Conservation (phyloP, 345 rosid species). For the Carallia brachiata region DNA sequence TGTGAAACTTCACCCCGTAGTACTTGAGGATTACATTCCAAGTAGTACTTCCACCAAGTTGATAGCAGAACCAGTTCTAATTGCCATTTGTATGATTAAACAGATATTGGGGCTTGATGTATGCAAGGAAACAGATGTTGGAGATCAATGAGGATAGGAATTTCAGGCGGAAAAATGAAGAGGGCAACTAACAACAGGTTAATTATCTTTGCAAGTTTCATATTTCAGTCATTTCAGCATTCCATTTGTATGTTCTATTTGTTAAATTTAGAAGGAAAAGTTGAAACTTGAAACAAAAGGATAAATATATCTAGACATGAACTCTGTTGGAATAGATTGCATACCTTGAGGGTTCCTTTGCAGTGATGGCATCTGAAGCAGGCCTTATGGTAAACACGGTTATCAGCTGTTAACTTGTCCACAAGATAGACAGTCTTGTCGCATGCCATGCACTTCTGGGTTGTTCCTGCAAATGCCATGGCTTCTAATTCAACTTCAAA, state of each 20-base stretch:
- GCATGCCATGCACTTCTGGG: constrained; percentile 98
- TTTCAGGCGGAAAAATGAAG: constrained; percentile 87
- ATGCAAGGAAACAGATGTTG: constrained; percentile 76
- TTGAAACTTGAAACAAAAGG: not conserved
- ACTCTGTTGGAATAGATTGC: not conserved
- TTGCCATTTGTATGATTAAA: constrained; percentile 4
- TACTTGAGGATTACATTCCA: too few relatives aligned
- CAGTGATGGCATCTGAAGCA: constrained; percentile 99
- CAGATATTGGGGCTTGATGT: constrained; percentile 85
- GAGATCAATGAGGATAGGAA: constrained; percentile 76
- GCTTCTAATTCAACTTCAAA: constrained; percentile 5
- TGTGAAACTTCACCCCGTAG: too few relatives aligned
- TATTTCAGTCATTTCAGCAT: too few relatives aligned
- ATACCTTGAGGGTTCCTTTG: constrained; percentile 96
- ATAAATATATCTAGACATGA: not conserved
- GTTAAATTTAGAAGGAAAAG: too few relatives aligned
- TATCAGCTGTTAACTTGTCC: constrained; percentile 96
- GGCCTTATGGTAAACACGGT: constrained; percentile 83
- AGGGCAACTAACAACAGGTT: constrained; percentile 78
- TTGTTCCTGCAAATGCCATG: constrained; percentile 99
- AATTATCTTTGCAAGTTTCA: not conserved
- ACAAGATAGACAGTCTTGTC: constrained; percentile 96
- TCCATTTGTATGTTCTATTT: not conserved
- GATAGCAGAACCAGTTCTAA: not conserved
- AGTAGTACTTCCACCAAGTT: not conserved